Base-by-base conservation (phyloP, 768 basidiomycete species). In the Coprinopsis sp. region DNA sequence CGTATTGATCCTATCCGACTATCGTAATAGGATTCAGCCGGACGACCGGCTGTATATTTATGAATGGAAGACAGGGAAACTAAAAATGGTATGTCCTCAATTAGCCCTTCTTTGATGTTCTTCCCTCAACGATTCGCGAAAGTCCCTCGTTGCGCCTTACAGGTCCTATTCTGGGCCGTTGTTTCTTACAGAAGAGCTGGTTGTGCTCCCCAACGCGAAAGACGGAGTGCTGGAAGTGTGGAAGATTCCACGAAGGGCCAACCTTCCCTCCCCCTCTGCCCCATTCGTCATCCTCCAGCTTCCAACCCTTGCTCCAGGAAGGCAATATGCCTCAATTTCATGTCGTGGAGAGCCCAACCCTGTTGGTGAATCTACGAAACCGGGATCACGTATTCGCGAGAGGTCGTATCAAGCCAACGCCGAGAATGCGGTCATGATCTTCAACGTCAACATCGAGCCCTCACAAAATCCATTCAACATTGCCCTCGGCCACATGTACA, bases 331-430 rank as follows among this genome's bases (percentile, higher is more conserved):
- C 19, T 45, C 37, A 11, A 62, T 73, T 5, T 58, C 64, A 14
- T 70, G 69, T 47, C 63, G 71, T 7, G 63, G 64, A 3, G 71
- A 77, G 50, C 73, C 71, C 23, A 73, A 71, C 51, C 72, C 73
- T 0, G 51, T 58, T 0, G 49, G 54, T 19, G 47, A 44, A 22
- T 45, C 13, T 6, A 49, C 43, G 33, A 47, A 18, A 12, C 40
- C 37, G 19, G 34, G 25, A 16, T 46, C 44, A 51, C 44, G 37
- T 42, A 21, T 27, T 11, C 27, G 36, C 16, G 24, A 34, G 4
- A 33, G 41, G 4, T 25, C 52, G 36, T 47, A 58, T 65, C 7
- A 51, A 55, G 22, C 45, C 54, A 40, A 50, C 25, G 21, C 54
- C 1, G 33, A 60, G 21, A 58, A 69, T 22, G 53, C 69, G 6